Base-by-base conservation (phyloP, 305 asterid genomes). In the Solanum chacoense region DNA sequence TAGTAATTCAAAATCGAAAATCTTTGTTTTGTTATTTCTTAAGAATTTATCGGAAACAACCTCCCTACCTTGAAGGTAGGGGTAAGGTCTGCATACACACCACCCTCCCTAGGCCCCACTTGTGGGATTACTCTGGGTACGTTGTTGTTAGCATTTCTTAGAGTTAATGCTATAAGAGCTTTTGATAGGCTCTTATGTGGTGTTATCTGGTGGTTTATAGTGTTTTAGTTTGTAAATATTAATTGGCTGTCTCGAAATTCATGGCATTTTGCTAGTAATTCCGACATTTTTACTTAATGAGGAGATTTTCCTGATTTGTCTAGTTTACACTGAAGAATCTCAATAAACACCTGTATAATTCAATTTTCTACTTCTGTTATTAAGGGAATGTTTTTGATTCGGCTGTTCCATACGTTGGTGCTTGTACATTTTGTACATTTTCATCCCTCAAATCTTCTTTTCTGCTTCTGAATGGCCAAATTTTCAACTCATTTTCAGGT, bases 401-500 rank as follows among this genome's bases (percentile, higher is more conserved):
- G 73, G 73, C 40, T 20, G 29, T 50, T 83, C 29, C 40, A 29
- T 31, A 81, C 50, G 16, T 45, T 45, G 86, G 72, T 81, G 86
- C 86, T 81, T 81, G 72, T 45, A 81, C 26, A 42, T 81, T 81
- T 81, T 45, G 71, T 45, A 80, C 18, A 28, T 81, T 45, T 83
- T 50, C 73, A 80, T 40, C 67, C n/a, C 85, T 40, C 20, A 80
- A 16, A 22, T 26, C 65, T 80, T 28, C 65, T 80, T 79, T 78
- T 40, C 69, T 28, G 36, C 69, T 9, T 80, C 37, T 40, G 16
- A 11, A 18, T 9, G 72, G 14, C 26, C 26, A 38, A 65, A 84
- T 32, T 87, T 73, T 87, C 42, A 87, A 55, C 86, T 91, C 87
- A 80, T 90, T 93, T 91, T 88, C 93, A 96, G 98, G 96, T 84